Percentiles rank a stretch among this genome's conserved stretches.
Evolutionary conservation across 2,329 filamentous ascomycete species (phyloP).

Genomic region (Paecilomyces dactylethromorphus): DNA sequence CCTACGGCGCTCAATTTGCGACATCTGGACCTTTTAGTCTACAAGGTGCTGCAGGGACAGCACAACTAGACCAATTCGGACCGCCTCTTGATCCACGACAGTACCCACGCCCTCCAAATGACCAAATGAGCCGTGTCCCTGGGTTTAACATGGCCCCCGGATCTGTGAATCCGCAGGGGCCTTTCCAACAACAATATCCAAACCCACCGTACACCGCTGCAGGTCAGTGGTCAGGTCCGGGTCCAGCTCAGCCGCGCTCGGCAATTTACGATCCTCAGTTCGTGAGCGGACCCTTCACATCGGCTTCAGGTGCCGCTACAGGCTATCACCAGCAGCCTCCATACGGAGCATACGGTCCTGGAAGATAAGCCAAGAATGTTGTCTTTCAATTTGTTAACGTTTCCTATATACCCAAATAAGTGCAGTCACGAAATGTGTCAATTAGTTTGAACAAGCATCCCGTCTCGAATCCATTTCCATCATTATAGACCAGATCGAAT

Average conservation of each 20-base stretch:
- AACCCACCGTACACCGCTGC: neutral
- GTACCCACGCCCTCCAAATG: neutral
- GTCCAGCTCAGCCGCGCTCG: conserved; percentile 1
- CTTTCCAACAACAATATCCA: neutral
- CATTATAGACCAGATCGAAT: neutral
- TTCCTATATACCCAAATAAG: neutral
- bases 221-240: conserved; percentile 1
- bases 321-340: conserved; percentile 1
- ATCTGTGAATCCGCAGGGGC: neutral
- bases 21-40: neutral
- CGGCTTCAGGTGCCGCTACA: conserved; percentile 5
- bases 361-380: neutral
- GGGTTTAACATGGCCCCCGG: neutral
- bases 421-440: neutral
- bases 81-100: neutral
- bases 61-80: neutral
- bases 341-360: conserved; percentile 2
- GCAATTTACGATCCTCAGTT: conserved; percentile 20
- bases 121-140: neutral
- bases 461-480: neutral
- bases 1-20: neutral
- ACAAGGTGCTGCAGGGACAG: neutral
- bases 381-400: neutral
- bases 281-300: conserved; percentile 22
- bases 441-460: neutral